Conservation (phyloP, 2,329 filamentous ascomycete species). For the Leptosphaerulina australis region DNA sequence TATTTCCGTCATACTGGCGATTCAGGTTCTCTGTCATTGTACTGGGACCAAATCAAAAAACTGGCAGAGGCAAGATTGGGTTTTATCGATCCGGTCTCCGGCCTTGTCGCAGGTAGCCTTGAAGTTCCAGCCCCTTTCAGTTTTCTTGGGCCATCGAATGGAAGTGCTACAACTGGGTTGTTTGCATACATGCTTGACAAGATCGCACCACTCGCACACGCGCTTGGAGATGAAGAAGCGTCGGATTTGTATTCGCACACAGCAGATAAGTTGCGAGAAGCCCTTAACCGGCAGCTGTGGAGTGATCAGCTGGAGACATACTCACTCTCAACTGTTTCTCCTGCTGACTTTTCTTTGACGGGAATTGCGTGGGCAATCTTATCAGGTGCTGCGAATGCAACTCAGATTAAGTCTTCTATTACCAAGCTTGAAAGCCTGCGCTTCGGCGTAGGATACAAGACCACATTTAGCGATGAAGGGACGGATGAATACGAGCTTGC, state of each 20-base stretch:
- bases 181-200: constrained; percentile 34
- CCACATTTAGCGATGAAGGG: constrained; percentile 14
- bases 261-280: constrained; percentile 27
- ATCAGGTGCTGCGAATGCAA: constrained; percentile 42
- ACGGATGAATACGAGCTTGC: constrained; percentile 26
- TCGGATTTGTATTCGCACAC: constrained; percentile 23
- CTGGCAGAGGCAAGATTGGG: constrained; percentile 25
- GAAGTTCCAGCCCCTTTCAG: constrained; percentile 1
- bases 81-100: constrained; percentile 36
- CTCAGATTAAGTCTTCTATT: constrained; percentile 39
- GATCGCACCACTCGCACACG: constrained; percentile 38
- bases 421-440: constrained; percentile 39
- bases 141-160: constrained; percentile 42
- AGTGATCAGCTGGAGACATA: constrained; percentile 41
- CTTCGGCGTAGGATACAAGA: constrained; percentile 48
- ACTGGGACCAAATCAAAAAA: constrained; percentile 36
- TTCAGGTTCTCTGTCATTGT: constrained; percentile 16
- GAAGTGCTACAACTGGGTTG: constrained; percentile 33
- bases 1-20: constrained; percentile 36
- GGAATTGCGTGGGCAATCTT: constrained; percentile 45
- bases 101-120: constrained; percentile 28
- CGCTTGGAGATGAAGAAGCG: constrained; percentile 36
- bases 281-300: constrained; percentile 46
- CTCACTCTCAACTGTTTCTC: constrained; percentile 31
- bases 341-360: constrained; percentile 43